Base-by-base conservation (phyloP, 139 green algal species). In the Micromonas pusilla region DNA sequence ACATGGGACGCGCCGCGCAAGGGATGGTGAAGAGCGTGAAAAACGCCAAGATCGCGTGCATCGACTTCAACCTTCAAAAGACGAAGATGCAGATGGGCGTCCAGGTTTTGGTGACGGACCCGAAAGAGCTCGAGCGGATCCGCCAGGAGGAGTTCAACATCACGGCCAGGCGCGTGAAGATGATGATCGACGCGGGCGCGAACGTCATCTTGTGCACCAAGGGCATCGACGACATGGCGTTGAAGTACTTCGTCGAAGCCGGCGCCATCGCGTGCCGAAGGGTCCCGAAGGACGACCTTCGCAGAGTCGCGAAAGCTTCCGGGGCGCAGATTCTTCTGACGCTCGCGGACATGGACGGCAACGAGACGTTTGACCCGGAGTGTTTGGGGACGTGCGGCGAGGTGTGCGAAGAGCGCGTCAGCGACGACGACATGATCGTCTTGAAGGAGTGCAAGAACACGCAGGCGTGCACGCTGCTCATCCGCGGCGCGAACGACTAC, bases 161-260 rank as follows among this genome's bases (percentile, higher is more conserved):
- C 82, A 97, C 93, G 30, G 96, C 94, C 85, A 92, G 96, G 81
- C 88, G 94, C 60, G 94, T 99, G 33, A 78, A 94, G 76, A 94
- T 91, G 82, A 92, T 98, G 62, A 82, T 98, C 21, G 91, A 86
- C 9, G 86, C 94, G 31, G 95, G 95, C 39, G 95, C 95, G 70
- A 99, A 97, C 84, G 93, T 98, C 6, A 90, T 99, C 39, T 83
- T 99, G 36, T 98, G 93, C 33, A 97, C 94, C 76, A 99, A 99
- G 88, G 95, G 95, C 83, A 99, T 99, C 77, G 95, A 99, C 79
- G 95, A 99, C 87, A 94, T 96, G 88, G 86, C 86, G 13, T 89
- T 98, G 71, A 99, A 99, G 79, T 82, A 99, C 85, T 98, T 99
- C 87, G 95, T 99, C 66, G 95, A 99, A 87, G 92, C 93, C 21